Conservation (phyloP, 2,329 filamentous ascomycete genomes). For the Arachnomyces sp. region DNA sequence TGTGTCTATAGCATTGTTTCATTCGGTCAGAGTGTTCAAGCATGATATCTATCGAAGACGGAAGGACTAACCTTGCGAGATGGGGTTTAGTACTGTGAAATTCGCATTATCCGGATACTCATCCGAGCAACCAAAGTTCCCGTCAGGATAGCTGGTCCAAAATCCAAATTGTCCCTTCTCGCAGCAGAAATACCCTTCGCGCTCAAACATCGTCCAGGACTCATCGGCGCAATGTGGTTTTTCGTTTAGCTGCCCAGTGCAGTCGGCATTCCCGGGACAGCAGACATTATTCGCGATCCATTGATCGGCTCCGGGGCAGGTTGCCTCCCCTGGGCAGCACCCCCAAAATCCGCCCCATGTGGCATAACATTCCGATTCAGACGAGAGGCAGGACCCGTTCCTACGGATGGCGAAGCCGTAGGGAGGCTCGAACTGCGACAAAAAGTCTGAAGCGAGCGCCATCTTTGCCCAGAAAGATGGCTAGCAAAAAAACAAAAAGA, state of each 20-base stretch:
- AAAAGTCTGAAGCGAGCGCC: no score
- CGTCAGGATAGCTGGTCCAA: not conserved
- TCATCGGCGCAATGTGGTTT: constrained; percentile 18
- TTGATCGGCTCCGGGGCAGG: constrained; percentile 9
- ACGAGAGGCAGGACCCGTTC: constrained; percentile 13
- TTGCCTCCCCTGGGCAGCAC: constrained; percentile 13
- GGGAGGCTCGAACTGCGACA: constrained; percentile 3
- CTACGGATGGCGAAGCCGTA: constrained; percentile 16
- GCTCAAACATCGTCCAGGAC: constrained; percentile 17
- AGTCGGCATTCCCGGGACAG: constrained; percentile 14
- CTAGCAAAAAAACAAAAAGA: no score
- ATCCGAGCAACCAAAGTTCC: constrained; percentile 13
- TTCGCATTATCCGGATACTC: constrained; percentile 2
- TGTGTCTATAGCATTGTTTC: no score
- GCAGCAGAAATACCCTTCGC: constrained; percentile 19
- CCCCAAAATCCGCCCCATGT: constrained; percentile 15
- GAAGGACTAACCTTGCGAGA: no score
- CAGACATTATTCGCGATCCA: constrained; percentile 10
- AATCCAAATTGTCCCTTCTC: constrained; percentile 10
- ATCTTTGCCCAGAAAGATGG: no score
- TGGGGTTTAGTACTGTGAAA: no score
- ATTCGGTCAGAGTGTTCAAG: no score
- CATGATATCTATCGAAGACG: no score
- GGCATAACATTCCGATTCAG: constrained; percentile 14
- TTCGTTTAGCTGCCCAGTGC: constrained; percentile 8